Conservation (phyloP, 2,329 filamentous ascomycete genomes). For the Westerdykella aurantiaca region DNA sequence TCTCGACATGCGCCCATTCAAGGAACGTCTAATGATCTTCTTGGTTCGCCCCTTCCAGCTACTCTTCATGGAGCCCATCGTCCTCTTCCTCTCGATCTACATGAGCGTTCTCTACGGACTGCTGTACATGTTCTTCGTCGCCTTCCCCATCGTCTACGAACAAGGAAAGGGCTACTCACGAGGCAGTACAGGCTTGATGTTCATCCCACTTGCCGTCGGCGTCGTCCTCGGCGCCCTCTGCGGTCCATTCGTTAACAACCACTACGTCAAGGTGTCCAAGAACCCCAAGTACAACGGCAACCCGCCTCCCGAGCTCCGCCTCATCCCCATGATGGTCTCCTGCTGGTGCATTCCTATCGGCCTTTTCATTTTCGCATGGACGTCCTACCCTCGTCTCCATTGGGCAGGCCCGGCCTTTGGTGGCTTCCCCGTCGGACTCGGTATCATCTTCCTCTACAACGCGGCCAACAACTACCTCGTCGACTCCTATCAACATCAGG, state of each 20-base stretch:
- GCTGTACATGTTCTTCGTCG: constrained; percentile 70
- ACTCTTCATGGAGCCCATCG: constrained; percentile 76
- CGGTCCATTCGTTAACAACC: constrained; percentile 69
- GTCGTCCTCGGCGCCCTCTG: constrained; percentile 62
- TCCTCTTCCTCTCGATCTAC: constrained; percentile 76
- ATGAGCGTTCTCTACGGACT: constrained; percentile 76
- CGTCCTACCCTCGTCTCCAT: constrained; percentile 57
- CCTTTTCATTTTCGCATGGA: constrained; percentile 64
- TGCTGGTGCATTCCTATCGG: constrained; percentile 59
- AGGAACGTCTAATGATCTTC: constrained; percentile 66
- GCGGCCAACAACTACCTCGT: constrained; percentile 52
- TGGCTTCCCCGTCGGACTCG: constrained; percentile 62
- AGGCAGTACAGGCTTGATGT: constrained; percentile 74
- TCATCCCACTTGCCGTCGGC: constrained; percentile 74
- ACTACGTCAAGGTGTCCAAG: constrained; percentile 62
- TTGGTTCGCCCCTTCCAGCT: constrained; percentile 79
- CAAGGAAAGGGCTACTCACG: constrained; percentile 72
- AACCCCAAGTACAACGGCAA: constrained; percentile 56
- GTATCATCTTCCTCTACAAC: constrained; percentile 81
- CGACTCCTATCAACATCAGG: constrained; percentile 65
- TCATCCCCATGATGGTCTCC: constrained; percentile 64
- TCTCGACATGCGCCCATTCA: constrained; percentile 64
- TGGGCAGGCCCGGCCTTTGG: constrained; percentile 70
- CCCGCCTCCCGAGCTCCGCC: constrained; percentile 69
- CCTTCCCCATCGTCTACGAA: constrained; percentile 62